Percentiles rank a stretch among this genome's conserved stretches.
Evolutionary conservation across 179 eudicot species (phyloP).

Genomic region (Beta macrorhiza): DNA sequence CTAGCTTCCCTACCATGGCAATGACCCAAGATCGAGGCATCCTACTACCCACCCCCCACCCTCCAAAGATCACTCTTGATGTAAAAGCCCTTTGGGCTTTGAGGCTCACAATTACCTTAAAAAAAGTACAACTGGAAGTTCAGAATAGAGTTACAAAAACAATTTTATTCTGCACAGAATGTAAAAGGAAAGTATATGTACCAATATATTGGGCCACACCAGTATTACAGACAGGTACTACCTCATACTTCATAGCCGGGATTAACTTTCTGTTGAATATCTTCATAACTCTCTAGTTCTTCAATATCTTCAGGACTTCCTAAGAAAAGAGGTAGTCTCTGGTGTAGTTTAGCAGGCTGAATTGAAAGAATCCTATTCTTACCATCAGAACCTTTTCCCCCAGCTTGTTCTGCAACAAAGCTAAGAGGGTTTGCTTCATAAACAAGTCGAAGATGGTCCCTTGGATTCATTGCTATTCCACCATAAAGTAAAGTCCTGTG

Average conservation of each 20-base stretch:
- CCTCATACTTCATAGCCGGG: constrained; percentile 90
- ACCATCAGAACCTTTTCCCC: constrained; percentile 95
- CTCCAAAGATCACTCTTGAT: no score
- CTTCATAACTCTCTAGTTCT: constrained; percentile 81
- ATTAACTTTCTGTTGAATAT: constrained; percentile 91
- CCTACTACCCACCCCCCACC: no score
- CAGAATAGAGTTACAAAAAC: neutral
- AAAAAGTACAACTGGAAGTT: neutral
- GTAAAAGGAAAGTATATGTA: neutral
- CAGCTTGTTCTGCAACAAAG: constrained; percentile 89
- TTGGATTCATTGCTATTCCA: constrained; percentile 95
- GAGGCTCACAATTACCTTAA: neutral
- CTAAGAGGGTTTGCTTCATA: constrained; percentile 96
- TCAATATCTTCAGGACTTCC: constrained; percentile 92
- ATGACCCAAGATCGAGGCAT: no score
- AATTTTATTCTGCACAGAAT: neutral
- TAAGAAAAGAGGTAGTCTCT: constrained; percentile 80
- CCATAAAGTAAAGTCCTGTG: constrained; percentile 91
- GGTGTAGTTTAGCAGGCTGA: constrained; percentile 85
- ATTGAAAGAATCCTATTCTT: constrained; percentile 65
- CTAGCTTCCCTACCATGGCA: no score
- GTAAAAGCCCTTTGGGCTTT: no score
- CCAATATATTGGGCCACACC: neutral
- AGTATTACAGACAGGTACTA: constrained; percentile 4
- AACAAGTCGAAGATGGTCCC: constrained; percentile 96